Base-by-base conservation (phyloP, 805 yeast species). In the Saccharomyces mikatae region DNA sequence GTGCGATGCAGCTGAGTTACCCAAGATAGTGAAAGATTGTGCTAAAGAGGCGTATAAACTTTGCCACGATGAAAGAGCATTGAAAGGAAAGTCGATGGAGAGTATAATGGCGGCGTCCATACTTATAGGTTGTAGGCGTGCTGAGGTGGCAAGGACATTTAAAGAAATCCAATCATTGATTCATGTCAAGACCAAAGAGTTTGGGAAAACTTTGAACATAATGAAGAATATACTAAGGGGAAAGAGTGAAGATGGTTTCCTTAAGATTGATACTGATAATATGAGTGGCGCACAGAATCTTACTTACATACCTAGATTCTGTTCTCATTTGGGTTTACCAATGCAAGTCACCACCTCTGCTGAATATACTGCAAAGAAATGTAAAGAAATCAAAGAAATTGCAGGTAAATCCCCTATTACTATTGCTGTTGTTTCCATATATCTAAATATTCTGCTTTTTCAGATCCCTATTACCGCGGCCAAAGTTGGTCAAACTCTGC, bases 401-500 rank as follows among this genome's bases (percentile, higher is more conserved):
- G 97, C 96, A 17, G 98, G 99, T 63, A 81, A 97, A 61, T 88
- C 97, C 2, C 99, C 99, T 29, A 91, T 91, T 53, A 92, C 99
- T 41, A 89, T 94, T 66, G 97, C 98, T 0, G 98, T 98, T 6
- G 95, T 97, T 1, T 96, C 94, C 4, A 92, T 94, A 50, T 94
- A 92, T 72, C 85, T 94, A 87, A 88, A 96, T 6, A 87, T 92
- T 3, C 75, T 88, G n/a, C 74, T 94, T n/a, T 91, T 91, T 68
- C 87, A 87, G 48, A 84, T 85, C 36, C 86, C 83, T 51, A 75
- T 89, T 41, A 76, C 87, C 2, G 91, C 96, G 0, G 73, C 86
- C 1, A 86, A 82, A 64, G 92, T 94, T 54, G 88, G 96, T 11
- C 96, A 89, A 61, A 87, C 87, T 62, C 82, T 97, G 17, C 98